phyloP scores from a whole-genome alignment of 2,329 filamentous ascomycete genomes.

The Tricladium varicosporioides region DNA sequence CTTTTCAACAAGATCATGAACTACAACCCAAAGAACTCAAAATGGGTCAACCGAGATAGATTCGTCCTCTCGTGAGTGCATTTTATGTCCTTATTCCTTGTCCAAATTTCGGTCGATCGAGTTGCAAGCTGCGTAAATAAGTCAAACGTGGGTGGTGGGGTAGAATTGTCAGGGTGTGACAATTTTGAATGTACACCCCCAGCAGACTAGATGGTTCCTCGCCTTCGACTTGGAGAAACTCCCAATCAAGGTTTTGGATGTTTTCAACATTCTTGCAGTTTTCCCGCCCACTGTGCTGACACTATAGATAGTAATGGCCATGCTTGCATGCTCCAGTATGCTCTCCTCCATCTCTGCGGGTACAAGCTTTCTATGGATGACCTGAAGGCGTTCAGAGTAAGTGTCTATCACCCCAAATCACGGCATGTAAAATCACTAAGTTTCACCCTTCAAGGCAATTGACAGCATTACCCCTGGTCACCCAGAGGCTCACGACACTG shows the following conservation, averaged over 20 bases:
- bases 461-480: slow-evolving; percentile 88
- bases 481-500: slow-evolving; percentile 94
- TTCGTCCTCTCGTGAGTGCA: slow-evolving; percentile 94
- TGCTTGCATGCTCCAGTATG: slow-evolving; percentile 99
- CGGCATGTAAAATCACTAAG: neutral
- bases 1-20: slow-evolving; percentile 99
- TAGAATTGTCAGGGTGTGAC: no score
- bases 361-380: slow-evolving; percentile 86
- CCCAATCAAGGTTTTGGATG: no score
- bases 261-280: no score
- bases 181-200: no score
- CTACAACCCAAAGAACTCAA: slow-evolving; percentile 99
- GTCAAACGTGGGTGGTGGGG: no score
- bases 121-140: neutral
- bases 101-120: neutral
- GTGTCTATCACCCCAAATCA: slow-evolving; percentile 32
- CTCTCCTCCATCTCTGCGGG: slow-evolving; percentile 93
- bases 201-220: no score
- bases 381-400: slow-evolving; percentile 92
- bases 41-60: slow-evolving; percentile 95
- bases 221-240: no score
- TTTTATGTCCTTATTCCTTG: neutral
- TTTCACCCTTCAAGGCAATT: slow-evolving; percentile 39
- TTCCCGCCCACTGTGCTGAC: slow-evolving; percentile 10
- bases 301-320: slow-evolving; percentile 76